Base-by-base conservation (phyloP, 345 rosid genomes). In the Firmiana major region DNA sequence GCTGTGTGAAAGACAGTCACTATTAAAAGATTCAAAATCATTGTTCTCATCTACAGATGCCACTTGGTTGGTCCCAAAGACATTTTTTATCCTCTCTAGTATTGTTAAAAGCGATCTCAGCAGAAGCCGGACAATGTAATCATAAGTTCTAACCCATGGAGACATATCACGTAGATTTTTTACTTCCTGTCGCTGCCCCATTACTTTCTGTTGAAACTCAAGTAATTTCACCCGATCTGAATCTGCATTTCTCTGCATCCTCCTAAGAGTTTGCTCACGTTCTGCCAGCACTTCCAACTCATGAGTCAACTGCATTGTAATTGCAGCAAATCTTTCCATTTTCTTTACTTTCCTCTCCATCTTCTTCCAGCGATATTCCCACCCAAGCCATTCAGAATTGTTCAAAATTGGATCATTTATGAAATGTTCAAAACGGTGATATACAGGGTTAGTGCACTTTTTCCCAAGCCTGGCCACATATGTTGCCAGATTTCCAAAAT, bases 261-360 rank as follows among this genome's bases (percentile, higher is more conserved):
- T 89, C 79, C 89, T 46, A 40, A 87, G 87, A 78, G 86, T 85
- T 81, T 86, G 90, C 82, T 91, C 93, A 54, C 87, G 90, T 76
- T 91, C 95, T 5, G 87, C 89, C 69, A 89, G 81, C 71, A 88
- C 92, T 63, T 89, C 93, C 73, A 87, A 76, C 84, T 91, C 93
- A 28, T 83, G 88, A 70, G 89, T 73, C 81, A 88, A 80, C 74
- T 89, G 90, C 80, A 82, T 79, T 28, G 83, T 87, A 31, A 75
- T 77, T 4, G 81, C 86, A 64, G 81, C 79, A 79, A 87, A 88
- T 70, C 86, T 81, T 85, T 87, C 89, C 92, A 89, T 87, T 71
- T 91, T 88, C 84, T 88, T 91, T 65, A 89, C 88, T 82, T 83
- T 88, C 84, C 81, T 87, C 67, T 89, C 93, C 95, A 91, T 91